Conservation (phyloP, 2,329 filamentous ascomycete genomes). For the Cytospora leucostoma region DNA sequence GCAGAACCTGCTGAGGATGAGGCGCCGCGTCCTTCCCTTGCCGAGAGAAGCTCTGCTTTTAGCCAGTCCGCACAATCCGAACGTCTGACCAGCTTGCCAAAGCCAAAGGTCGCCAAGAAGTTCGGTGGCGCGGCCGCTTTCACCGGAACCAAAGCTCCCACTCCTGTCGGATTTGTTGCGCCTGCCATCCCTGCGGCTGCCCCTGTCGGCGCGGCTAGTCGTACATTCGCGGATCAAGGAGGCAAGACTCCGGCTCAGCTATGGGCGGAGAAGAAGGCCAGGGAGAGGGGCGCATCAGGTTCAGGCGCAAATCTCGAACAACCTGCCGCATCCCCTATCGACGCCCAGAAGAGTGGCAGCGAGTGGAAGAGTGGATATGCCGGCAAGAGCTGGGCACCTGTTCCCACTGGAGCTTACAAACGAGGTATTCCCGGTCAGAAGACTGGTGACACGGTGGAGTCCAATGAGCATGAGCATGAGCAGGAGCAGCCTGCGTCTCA, state of each 20-base stretch:
- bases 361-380: slow-evolving; percentile 91
- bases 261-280: slow-evolving; percentile 97
- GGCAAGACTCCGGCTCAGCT: slow-evolving; percentile 96
- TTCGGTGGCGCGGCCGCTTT: slow-evolving; percentile 75
- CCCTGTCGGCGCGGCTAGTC: slow-evolving; percentile 77
- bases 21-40: slow-evolving; percentile 58
- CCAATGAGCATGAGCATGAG: slow-evolving; percentile 49
- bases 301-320: slow-evolving; percentile 49
- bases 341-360: slow-evolving; percentile 70
- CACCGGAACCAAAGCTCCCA: slow-evolving; percentile 84
- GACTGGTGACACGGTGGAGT: slow-evolving; percentile 56
- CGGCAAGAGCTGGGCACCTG: slow-evolving; percentile 87
- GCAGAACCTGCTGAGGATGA: slow-evolving; percentile 48
- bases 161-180: slow-evolving; percentile 66
- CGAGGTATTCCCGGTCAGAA: slow-evolving; percentile 63
- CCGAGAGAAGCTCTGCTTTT: slow-evolving; percentile 79
- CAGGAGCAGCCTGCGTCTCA: slow-evolving; percentile 57
- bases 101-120: slow-evolving; percentile 91
- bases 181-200: slow-evolving; percentile 61
- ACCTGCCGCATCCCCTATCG: slow-evolving; percentile 54
- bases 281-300: slow-evolving; percentile 60
- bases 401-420: slow-evolving; percentile 72
- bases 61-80: slow-evolving; percentile 63
- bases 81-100: slow-evolving; percentile 83
- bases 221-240: slow-evolving; percentile 90